These are phyloP conservation scores for Verticillium dahliae DNA, from an alignment of 2,329 filamentous ascomycete species.

Conservation along the genomic window DNA sequence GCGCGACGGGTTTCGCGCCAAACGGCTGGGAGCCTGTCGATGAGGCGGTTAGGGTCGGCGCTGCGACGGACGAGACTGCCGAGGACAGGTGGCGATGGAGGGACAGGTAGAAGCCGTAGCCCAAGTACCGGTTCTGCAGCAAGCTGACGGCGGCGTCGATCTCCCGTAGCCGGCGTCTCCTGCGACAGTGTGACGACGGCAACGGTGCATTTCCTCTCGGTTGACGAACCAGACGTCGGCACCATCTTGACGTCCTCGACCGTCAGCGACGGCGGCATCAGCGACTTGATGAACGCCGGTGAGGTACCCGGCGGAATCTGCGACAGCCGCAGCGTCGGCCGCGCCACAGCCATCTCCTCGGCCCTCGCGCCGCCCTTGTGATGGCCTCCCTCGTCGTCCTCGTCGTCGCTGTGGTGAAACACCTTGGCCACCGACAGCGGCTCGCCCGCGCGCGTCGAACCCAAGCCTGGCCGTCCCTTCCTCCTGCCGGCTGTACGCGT, in stretches of 20 bases:
- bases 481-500: slow-evolving; percentile 30
- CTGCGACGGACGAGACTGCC: slow-evolving; percentile 41
- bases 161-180: slow-evolving; percentile 75
- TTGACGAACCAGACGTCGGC: slow-evolving; percentile 43
- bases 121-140: slow-evolving; percentile 78
- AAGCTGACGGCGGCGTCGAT: slow-evolving; percentile 74
- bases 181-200: slow-evolving; percentile 77
- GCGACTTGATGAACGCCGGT: slow-evolving; percentile 50
- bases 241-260: slow-evolving; percentile 71
- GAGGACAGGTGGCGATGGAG: slow-evolving; percentile 81
- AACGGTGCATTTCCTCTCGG: slow-evolving; percentile 64
- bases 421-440: slow-evolving; percentile 61
- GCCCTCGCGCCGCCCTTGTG: slow-evolving; percentile 35
- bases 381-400: slow-evolving; percentile 47
- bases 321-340: slow-evolving; percentile 55
- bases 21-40: slow-evolving; percentile 59
- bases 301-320: slow-evolving; percentile 56
- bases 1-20: slow-evolving; percentile 63
- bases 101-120: slow-evolving; percentile 74
- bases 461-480: slow-evolving; percentile 26
- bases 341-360: slow-evolving; percentile 53
- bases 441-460: slow-evolving; percentile 30
- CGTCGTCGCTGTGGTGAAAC: slow-evolving; percentile 63
- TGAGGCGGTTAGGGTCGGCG: slow-evolving; percentile 32
- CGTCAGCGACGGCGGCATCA: slow-evolving; percentile 52